phyloP scores from a whole-genome alignment of 2,329 filamentous ascomycete species.

The Alternaria metachromatica region DNA sequence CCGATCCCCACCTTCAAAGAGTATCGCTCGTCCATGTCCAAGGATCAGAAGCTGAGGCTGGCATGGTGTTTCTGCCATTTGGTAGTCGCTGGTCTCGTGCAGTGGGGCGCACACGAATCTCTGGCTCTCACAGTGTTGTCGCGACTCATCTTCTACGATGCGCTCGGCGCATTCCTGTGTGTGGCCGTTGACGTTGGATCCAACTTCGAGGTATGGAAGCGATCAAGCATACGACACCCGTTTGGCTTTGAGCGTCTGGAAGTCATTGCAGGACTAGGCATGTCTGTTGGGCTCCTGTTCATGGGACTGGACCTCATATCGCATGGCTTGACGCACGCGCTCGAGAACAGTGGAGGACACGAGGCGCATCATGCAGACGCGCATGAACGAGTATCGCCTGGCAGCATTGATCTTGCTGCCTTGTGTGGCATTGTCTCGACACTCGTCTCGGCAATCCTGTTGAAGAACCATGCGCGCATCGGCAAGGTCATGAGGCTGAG shows the following conservation, averaged over 20 bases:
- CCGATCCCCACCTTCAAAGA: slow-evolving; percentile 90
- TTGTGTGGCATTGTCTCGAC: slow-evolving; percentile 83
- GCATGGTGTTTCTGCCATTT: slow-evolving; percentile 93
- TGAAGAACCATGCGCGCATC: slow-evolving; percentile 91
- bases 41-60: slow-evolving; percentile 80
- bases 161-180: slow-evolving; percentile 87
- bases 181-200: slow-evolving; percentile 90
- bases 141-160: slow-evolving; percentile 94
- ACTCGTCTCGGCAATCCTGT: slow-evolving; percentile 81
- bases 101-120: slow-evolving; percentile 84
- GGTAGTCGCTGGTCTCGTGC: slow-evolving; percentile 79
- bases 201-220: slow-evolving; percentile 98
- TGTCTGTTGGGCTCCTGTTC: slow-evolving; percentile 96
- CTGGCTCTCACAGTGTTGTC: slow-evolving; percentile 91
- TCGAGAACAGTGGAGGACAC: slow-evolving; percentile 76
- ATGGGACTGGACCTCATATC: slow-evolving; percentile 95
- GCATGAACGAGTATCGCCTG: slow-evolving; percentile 72
- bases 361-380: slow-evolving; percentile 72
- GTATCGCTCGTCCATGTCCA: slow-evolving; percentile 87
- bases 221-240: slow-evolving; percentile 89
- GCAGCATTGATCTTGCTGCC: slow-evolving; percentile 81
- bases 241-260: slow-evolving; percentile 92
- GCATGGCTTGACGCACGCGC: slow-evolving; percentile 90
- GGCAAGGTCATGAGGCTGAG: slow-evolving; percentile 88
- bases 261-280: slow-evolving; percentile 92